Conservation (phyloP, 208 protist genomes). For the Wallacemonas sp. region DNA sequence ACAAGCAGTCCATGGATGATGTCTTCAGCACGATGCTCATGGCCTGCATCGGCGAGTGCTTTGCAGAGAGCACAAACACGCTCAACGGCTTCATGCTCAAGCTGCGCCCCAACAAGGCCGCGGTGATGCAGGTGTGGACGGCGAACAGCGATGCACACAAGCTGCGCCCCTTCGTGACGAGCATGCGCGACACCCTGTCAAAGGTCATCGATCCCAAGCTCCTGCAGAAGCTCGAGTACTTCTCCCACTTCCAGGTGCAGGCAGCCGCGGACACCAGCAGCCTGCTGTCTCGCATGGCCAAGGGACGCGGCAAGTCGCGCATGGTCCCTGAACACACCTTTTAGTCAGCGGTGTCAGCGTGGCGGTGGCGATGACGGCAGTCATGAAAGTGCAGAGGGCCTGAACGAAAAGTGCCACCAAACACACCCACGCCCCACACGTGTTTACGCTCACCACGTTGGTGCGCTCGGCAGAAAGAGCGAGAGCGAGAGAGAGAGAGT, state of each 20-base stretch:
- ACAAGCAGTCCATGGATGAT: constrained; percentile 82
- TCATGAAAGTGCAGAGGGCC: too few relatives aligned
- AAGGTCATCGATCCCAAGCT: constrained; percentile 77
- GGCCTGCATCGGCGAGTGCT: constrained; percentile 64
- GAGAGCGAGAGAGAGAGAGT: too few relatives aligned
- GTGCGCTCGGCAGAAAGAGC: too few relatives aligned
- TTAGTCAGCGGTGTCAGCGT: constrained; percentile 7
- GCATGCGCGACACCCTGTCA: constrained; percentile 53
- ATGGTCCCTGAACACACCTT: constrained; percentile 17
- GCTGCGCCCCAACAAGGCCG: constrained; percentile 73
- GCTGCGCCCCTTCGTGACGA: constrained; percentile 66
- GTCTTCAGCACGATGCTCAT: constrained; percentile 80
- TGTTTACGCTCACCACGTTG: too few relatives aligned
- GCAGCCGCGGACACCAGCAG: constrained; percentile 39
- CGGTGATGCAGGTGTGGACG: constrained; percentile 81
- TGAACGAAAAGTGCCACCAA: too few relatives aligned
- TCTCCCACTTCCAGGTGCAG: constrained; percentile 68
- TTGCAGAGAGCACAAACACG: constrained; percentile 63
- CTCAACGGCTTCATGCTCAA: constrained; percentile 89
- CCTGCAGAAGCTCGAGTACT: constrained; percentile 86
- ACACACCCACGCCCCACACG: too few relatives aligned
- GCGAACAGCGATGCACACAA: constrained; percentile 64
- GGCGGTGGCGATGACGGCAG: neutral
- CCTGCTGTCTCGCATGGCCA: constrained; percentile 66
- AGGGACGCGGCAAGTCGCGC: constrained; percentile 15